Percentiles rank a stretch among this genome's conserved stretches.
Evolutionary conservation across 75 land plant genomes (phyloP).

Genomic region (Isoetes taiwanensis): DNA sequence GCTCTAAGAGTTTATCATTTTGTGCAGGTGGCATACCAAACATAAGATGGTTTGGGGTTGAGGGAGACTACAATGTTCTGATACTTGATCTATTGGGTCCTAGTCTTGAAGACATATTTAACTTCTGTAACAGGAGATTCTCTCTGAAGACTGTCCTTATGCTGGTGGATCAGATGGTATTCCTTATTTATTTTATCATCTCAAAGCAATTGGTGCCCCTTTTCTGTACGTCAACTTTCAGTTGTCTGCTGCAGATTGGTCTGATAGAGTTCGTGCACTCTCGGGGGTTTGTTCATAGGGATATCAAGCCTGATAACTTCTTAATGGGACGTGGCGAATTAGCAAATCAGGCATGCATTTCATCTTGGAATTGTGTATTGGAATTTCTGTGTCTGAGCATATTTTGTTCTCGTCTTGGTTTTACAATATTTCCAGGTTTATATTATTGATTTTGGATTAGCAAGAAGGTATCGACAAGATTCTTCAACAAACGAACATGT

Average conservation of each 20-base stretch:
- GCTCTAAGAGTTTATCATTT: not conserved
- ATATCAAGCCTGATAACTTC: conserved; percentile 94
- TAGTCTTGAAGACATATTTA: conserved; percentile 66
- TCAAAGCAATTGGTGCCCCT: too few species aligned
- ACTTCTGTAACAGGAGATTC: conserved; percentile 55
- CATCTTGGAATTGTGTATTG: too few species aligned
- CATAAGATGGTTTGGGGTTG: conserved; percentile 60
- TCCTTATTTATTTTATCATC: too few species aligned
- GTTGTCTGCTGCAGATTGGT: conserved; percentile 82
- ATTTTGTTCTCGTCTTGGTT: too few species aligned
- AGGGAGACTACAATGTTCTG: conserved; percentile 63
- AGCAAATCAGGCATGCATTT: conserved; percentile 90
- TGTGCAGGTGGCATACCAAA: conserved; percentile 60
- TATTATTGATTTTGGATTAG: conserved; percentile 70
- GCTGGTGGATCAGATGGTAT: conserved; percentile 78
- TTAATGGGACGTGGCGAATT: conserved; percentile 81
- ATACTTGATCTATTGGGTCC: conserved; percentile 67
- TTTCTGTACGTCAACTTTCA: too few species aligned
- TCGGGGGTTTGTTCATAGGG: conserved; percentile 77
- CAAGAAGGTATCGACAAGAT: conserved; percentile 59
- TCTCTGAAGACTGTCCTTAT: conserved; percentile 68
- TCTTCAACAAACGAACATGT: conserved; percentile 60
- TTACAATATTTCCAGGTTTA: conserved; percentile 49
- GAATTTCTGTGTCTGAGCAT: too few species aligned
- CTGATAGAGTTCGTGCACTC: conserved; percentile 74